Base-by-base conservation (phyloP, 371 early-diverging fungal genomes). In the Furculomyces boomerangus region DNA sequence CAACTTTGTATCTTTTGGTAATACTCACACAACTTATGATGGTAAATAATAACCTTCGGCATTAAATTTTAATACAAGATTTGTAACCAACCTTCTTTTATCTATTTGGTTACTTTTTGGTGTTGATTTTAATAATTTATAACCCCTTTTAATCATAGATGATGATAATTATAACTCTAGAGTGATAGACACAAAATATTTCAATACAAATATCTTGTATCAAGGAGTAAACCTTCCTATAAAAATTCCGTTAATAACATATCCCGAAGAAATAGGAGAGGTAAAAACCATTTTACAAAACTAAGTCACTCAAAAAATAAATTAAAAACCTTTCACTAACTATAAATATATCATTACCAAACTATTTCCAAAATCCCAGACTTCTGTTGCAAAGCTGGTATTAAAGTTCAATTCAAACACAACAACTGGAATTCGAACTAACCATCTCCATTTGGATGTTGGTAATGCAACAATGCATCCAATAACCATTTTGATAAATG, bases 211-310 rank as follows among this genome's bases (percentile, higher is more conserved):
- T 44, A 78, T 91, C 10, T 74, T 74, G 18, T 89, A 86, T 57
- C 83, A 83, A 51, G 80, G 78, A 2, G 81, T 86, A 57, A 84
- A 80, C 58, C 65, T 93, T 16, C 86, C 90, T 2, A 80, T 93
- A 30, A 73, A 86, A 49, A 83, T 94, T 2, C 92, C 93, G 0
- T 61, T 90, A 51, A 83, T 86, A 0, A 73, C 83, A 29, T 85
- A 81, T 57, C 76, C 81, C 0, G 91, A 86, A 61, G 95, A 94
- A 74, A 81, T 94, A 22, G 90, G 93, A 41, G 92, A 92, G 70
- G 49, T 49, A 49, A 49, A n/a, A 8, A 10, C 13, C 46, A 46
- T 8, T n/a, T n/a, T n/a, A n/a, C n/a, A n/a, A n/a, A n/a, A n/a
- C n/a, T n/a, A n/a, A n/a, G n/a, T n/a, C n/a, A n/a, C n/a, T n/a